Evolutionary conservation across 495 filamentous ascomycete species (phyloP).

Genomic region (Aspergillus sclerotioniger): DNA sequence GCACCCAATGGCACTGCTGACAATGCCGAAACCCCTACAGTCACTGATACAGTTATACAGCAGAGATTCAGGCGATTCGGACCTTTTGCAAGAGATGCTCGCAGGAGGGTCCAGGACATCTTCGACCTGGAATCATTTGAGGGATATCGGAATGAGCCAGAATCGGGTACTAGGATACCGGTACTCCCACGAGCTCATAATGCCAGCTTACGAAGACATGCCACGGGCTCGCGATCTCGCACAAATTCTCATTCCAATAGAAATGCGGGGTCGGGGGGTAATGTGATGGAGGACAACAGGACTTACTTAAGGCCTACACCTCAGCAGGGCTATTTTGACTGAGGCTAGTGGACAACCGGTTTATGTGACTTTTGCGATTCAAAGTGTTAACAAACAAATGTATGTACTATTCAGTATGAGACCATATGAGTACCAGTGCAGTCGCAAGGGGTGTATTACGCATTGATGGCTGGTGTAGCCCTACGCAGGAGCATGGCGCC

Average conservation of each 20-base stretch:
- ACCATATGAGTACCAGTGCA: not conserved
- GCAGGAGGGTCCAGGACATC: constrained; percentile 11
- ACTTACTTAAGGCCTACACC: not conserved
- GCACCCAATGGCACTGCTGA: not conserved
- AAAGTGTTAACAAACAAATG: not conserved
- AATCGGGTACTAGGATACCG: not conserved
- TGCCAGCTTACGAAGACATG: constrained; percentile 11
- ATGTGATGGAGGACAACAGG: not conserved
- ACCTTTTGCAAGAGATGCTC: not conserved
- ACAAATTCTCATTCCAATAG: no score
- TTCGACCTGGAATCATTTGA: constrained; percentile 11
- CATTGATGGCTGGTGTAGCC: no score
- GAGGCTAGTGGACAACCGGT: not conserved
- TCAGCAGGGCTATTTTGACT: not conserved
- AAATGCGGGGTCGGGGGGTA: not conserved
- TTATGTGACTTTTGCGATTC: not conserved
- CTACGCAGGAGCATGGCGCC: no score
- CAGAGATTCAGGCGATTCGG: constrained; percentile 6
- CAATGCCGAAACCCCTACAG: not conserved
- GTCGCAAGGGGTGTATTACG: no score
- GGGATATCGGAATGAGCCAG: not conserved
- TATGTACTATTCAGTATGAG: not conserved
- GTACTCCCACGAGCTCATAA: constrained; percentile 17
- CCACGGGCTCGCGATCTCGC: not conserved
- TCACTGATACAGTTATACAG: not conserved